A percentile compares a stretch with the other conserved stretches of the same genome.
These are phyloP conservation scores for Mycena rebaudengoi DNA, from an alignment of 768 basidiomycete genomes.

Conservation along the genomic window DNA sequence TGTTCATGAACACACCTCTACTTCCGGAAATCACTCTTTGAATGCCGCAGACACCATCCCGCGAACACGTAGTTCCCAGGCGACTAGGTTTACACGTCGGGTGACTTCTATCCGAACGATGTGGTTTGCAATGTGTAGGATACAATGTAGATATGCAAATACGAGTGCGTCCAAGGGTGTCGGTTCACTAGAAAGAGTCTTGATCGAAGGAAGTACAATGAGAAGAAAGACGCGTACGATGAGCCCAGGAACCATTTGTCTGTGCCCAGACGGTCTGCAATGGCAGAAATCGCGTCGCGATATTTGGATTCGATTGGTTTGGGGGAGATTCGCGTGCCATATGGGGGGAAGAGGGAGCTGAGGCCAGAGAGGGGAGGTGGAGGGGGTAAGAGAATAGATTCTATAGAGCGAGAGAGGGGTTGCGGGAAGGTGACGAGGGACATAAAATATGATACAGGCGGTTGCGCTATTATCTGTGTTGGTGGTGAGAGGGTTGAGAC, in stretches of 20 bases:
- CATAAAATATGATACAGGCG: constrained; percentile 51
- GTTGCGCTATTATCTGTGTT: constrained; percentile 57
- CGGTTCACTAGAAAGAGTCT: constrained; percentile 57
- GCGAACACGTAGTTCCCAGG: constrained; percentile 80
- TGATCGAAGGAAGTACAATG: background rate
- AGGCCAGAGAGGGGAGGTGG: constrained; percentile 78
- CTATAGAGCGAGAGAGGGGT: constrained; percentile 45
- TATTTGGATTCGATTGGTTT: constrained; percentile 64
- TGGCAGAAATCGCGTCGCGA: constrained; percentile 72
- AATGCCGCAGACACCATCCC: constrained; percentile 65
- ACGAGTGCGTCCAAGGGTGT: constrained; percentile 84
- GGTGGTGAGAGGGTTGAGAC: background rate
- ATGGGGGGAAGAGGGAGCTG: constrained; percentile 66
- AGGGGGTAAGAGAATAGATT: constrained; percentile 66
- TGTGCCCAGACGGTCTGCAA: constrained; percentile 78
- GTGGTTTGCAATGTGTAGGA: constrained; percentile 56
- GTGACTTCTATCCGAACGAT: constrained; percentile 69
- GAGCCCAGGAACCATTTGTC: constrained; percentile 88
- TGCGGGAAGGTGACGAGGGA: constrained; percentile 50
- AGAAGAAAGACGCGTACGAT: constrained; percentile 50
- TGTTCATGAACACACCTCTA: too few relatives aligned
- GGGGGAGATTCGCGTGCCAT: constrained; percentile 64
- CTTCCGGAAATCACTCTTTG: too few relatives aligned
- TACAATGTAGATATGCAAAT: constrained; percentile 82
- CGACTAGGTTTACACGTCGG: constrained; percentile 77